Base-by-base conservation (phyloP, 495 filamentous ascomycete species). In the Clavariopsis aquatica region DNA sequence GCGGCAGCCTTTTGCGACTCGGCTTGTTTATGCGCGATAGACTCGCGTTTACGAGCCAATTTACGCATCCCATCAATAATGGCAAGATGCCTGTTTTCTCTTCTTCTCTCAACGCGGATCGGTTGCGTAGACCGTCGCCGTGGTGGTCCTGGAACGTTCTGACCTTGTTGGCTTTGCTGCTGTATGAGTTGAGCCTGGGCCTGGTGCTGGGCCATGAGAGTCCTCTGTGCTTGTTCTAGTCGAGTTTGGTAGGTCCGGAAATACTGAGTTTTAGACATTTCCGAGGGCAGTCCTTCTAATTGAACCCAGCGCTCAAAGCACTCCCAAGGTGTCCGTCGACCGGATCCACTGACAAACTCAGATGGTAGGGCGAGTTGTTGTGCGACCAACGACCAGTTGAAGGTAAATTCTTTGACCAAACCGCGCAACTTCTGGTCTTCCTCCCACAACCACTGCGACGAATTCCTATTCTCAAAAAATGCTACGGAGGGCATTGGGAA, bases 291-390 rank as follows among this genome's bases (percentile, higher is more conserved):
- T 5, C 91, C 91, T 77, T 97, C 94, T 10, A 98, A 78, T 57
- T 87, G 85, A 17, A 96, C 85, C 92, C 93, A 98, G 38, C 95
- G 86, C 73, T 98, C 94, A 70, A 98, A 98, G 71, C 94, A 98
- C 77, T 98, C 94, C 94, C 94, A 98, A 5, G 94, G 93, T 2
- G 95, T 98, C 52, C 94, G 84, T 57, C 94, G 85, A 71, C 97
- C 95, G 12, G 91, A 85, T 15, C 89, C 89, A 51, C 93, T 92
- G 23, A 87, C 84, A 71, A 88, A 95, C 29, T 83, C 66, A 3
- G 90, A 94, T 49, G 84, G 83, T n/a, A 85, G 82, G 0, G 85
- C 82, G 43, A 96, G 78, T 63, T 91, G 87, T 64, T 82, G 87
- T 5, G 91, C 89, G 49, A 98, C 95, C 7, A 98, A 79, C 12